Base-by-base conservation (phyloP, 106 monocot species). In the Dendrobium officinale region DNA sequence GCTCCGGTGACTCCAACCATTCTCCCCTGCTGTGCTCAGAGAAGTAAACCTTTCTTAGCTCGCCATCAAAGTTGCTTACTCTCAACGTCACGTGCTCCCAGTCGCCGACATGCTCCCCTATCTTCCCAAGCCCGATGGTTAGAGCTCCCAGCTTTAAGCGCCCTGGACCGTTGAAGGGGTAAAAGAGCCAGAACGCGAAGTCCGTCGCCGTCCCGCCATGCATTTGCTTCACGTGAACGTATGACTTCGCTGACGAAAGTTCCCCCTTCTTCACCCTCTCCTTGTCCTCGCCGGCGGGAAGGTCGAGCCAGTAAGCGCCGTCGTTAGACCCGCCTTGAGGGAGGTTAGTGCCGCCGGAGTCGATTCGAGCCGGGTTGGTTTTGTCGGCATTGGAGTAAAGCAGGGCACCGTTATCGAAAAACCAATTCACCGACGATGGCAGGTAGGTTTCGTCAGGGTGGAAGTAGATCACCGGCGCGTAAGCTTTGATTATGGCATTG, bases 1-100 rank as follows among this genome's bases (percentile, higher is more conserved):
- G 24, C 26, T 81, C 24, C 13, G 91, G 79, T 9, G 85, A 86
- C 3, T 93, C 96, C 26, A 84, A 51, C 96, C 96, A 96, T 3
- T 19, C 20, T n/a, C 96, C 96, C 1, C 74, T 22, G 79, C 93
- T 90, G 51, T 96, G 96, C 78, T 88, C 82, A 0, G 96, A 85
- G 81, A 90, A 92, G 81, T 88, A 96, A 3, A 91, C 79, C 43
- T 81, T 79, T 84, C 85, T 49, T 5, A 96, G 75, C 77, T 90
- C 87, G 2, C 96, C 93, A 1, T 43, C 84, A 73, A 90, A 82
- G 75, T 96, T 96, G 84, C 93, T 96, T 3, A 96, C 47, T 55
- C 96, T 54, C 15, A 96, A 58, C 2, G 93, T 96, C 5, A 96
- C 70, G 51, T 96, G 96, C 87, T 96, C 93, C 96, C 96, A 96